Conservation (phyloP, 441 rosid genomes). For the Daphne laureola region DNA sequence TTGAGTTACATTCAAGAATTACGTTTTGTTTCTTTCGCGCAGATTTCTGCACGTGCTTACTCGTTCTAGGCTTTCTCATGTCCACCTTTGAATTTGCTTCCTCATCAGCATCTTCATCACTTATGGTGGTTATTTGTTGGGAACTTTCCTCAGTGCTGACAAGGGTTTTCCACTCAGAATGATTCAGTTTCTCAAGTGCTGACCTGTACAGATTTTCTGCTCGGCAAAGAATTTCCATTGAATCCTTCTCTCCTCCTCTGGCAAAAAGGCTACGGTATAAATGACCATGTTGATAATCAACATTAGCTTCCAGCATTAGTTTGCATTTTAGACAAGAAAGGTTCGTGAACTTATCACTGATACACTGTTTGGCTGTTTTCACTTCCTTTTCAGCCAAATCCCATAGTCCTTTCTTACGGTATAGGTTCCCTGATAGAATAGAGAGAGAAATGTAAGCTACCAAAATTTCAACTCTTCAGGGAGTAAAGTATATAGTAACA, state of each 20-base stretch:
- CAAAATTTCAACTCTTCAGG: constrained; percentile 8
- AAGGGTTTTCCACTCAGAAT: constrained; percentile 52
- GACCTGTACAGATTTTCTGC: constrained; percentile 58
- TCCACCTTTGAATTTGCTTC: constrained; percentile 23
- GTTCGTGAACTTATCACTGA: constrained; percentile 22
- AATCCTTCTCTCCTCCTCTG: constrained; percentile 18
- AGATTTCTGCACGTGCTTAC: constrained; percentile 32
- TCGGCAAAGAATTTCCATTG: constrained; percentile 31
- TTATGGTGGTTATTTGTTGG: constrained; percentile 15
- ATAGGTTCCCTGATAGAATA: constrained; percentile 52
- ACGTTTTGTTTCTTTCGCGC: constrained; percentile 32
- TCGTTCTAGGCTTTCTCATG: constrained; percentile 38
- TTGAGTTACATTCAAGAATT: constrained; percentile 30
- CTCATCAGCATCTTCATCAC: constrained; percentile 21
- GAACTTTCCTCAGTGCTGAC: constrained; percentile 24
- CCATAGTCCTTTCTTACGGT: constrained; percentile 56
- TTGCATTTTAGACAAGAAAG: constrained; percentile 63
- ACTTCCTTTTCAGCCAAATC: constrained; percentile 65
- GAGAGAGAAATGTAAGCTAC: constrained; percentile 9
- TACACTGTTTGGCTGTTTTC: constrained; percentile 41
- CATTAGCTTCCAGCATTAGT: constrained; percentile 47
- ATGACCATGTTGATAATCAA: constrained; percentile 67
- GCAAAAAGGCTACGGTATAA: constrained; percentile 36
- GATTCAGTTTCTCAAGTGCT: constrained; percentile 53
- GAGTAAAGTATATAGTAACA: constrained; percentile 10